phyloP scores from a whole-genome alignment of 768 basidiomycete genomes.

The Dictyophora rubrovolvata region DNA sequence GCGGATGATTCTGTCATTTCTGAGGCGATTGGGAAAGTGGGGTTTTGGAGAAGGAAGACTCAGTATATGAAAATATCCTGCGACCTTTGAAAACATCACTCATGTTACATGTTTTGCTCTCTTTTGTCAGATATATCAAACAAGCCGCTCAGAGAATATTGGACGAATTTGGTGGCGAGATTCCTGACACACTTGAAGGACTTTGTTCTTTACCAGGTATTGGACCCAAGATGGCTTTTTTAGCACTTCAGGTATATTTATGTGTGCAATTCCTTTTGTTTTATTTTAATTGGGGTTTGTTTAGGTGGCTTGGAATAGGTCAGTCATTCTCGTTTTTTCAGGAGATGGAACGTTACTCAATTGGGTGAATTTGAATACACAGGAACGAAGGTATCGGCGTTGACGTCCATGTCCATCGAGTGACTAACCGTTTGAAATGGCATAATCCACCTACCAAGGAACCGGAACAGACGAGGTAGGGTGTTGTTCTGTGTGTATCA shows the following conservation, averaged over 20 bases:
- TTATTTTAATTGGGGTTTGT: neutral
- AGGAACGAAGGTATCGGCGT: constrained; percentile 90
- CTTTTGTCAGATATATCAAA: constrained; percentile 53
- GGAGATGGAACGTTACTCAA: neutral
- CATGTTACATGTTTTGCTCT: neutral
- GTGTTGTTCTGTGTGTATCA: neutral
- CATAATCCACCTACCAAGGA: constrained; percentile 75
- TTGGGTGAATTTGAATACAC: neutral
- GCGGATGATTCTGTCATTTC: constrained; percentile 57
- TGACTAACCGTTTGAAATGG: constrained; percentile 91
- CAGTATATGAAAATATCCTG: constrained; percentile 34
- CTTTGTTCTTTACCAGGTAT: constrained; percentile 84
- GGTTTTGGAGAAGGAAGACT: constrained; percentile 87
- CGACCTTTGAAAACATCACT: neutral
- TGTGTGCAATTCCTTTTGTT: neutral
- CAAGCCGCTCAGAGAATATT: constrained; percentile 57
- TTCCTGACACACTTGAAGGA: constrained; percentile 82
- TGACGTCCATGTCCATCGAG: constrained; percentile 92
- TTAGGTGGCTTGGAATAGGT: constrained; percentile 70
- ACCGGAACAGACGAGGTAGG: constrained; percentile 79
- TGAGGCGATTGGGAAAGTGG: constrained; percentile 77
- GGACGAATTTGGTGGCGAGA: constrained; percentile 70
- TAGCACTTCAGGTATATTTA: constrained; percentile 46
- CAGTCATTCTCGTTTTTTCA: constrained; percentile 17
- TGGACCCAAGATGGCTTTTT: constrained; percentile 94